Evolutionary conservation across 208 protist species (phyloP).

Genomic region (Crithidia expoeki): DNA sequence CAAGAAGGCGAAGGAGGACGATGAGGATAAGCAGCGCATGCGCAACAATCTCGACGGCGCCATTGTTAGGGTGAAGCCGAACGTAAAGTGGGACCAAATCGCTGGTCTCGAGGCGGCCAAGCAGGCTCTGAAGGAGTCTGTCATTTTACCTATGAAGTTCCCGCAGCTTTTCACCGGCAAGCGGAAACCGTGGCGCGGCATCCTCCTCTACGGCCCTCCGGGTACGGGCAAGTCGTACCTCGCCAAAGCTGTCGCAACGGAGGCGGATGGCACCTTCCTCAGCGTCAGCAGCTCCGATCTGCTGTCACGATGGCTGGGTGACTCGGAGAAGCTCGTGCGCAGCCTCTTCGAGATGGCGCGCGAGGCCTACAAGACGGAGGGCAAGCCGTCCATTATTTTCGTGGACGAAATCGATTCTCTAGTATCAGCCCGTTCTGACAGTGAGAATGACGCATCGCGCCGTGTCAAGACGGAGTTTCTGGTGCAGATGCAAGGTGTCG

Average conservation of each 20-base stretch:
- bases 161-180: constrained; percentile 95
- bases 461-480: constrained; percentile 99
- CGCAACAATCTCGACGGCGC: constrained; percentile 75
- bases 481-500: constrained; percentile 96
- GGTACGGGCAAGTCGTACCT: constrained; percentile 95
- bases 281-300: constrained; percentile 90
- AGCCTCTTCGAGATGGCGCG: constrained; percentile 94
- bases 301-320: constrained; percentile 93
- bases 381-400: constrained; percentile 93
- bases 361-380: constrained; percentile 68
- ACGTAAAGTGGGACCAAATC: constrained; percentile 90
- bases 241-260: constrained; percentile 92
- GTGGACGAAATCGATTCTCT: constrained; percentile 96
- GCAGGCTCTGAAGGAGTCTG: constrained; percentile 91
- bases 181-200: constrained; percentile 91
- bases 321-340: constrained; percentile 94
- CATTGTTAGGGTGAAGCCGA: constrained; percentile 85
- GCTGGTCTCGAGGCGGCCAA: constrained; percentile 92
- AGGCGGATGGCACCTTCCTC: constrained; percentile 92
- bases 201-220: constrained; percentile 93
- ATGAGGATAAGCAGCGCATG: constrained; percentile 92
- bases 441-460: constrained; percentile 92
- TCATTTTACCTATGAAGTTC: constrained; percentile 90
- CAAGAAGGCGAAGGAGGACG: constrained; percentile 92
- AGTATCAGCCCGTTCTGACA: constrained; percentile 83